Evolutionary conservation across 2,329 filamentous ascomycete species (phyloP).

Genomic region (Phaeoacremonium minimum): DNA sequence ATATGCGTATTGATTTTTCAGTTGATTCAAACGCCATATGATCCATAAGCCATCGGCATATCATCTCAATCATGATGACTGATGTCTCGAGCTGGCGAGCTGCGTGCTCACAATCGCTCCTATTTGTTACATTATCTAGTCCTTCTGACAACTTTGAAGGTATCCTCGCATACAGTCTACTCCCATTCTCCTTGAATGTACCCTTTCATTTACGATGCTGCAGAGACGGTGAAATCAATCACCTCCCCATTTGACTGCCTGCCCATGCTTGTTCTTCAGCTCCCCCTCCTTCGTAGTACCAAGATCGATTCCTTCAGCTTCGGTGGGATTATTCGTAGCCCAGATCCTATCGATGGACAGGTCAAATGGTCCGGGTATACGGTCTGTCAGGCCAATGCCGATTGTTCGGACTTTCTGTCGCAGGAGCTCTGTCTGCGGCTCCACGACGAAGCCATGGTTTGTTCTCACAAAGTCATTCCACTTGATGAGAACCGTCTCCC

Average conservation of each 20-base stretch:
- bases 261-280: conserved; percentile 35
- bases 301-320: conserved; percentile 23
- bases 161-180: too few species aligned
- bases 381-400: conserved; percentile 84
- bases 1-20: too few species aligned
- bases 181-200: too few species aligned
- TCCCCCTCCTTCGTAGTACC: conserved; percentile 22
- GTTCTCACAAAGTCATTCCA: conserved; percentile 94
- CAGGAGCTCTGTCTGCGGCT: conserved; percentile 88
- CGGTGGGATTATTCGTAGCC: conserved; percentile 69
- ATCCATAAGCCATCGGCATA: too few species aligned
- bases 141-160: too few species aligned
- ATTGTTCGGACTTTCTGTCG: conserved; percentile 80
- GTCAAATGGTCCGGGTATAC: conserved; percentile 84
- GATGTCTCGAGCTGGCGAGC: too few species aligned
- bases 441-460: conserved; percentile 85
- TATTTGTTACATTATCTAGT: too few species aligned
- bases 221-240: too few species aligned
- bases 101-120: too few species aligned
- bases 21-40: too few species aligned
- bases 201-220: too few species aligned
- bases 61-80: too few species aligned
- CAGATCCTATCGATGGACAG: conserved; percentile 81
- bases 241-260: conserved; percentile 34
- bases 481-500: conserved; percentile 92